Conservation (phyloP, 306 rosid genomes). For the Cucumis melo region DNA sequence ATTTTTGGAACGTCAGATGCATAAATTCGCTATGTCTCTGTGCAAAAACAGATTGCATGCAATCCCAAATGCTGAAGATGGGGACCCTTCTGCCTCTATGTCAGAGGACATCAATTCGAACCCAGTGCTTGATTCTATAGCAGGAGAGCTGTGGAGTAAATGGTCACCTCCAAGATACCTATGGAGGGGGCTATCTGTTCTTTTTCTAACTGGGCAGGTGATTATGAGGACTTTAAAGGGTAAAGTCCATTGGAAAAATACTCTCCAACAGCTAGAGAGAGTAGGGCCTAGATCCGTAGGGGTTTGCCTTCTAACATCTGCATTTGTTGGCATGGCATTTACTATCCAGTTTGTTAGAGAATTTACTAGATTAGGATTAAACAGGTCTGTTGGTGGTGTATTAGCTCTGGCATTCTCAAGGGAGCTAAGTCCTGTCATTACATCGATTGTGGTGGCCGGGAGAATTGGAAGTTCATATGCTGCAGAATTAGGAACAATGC, state of each 20-base stretch:
- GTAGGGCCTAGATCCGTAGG: conserved; percentile 91
- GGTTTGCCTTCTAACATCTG: conserved; percentile 82
- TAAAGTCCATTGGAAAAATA: conserved; percentile 74
- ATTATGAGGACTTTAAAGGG: conserved; percentile 56
- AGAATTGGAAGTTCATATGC: conserved; percentile 96
- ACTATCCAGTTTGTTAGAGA: conserved; percentile 90
- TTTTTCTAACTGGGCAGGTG: conserved; percentile 74
- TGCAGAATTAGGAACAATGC: conserved; percentile 98
- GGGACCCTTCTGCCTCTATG: conserved; percentile 33
- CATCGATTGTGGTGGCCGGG: conserved; percentile 86
- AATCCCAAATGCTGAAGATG: conserved; percentile 36
- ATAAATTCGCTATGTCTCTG: conserved; percentile 8
- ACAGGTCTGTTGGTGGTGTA: conserved; percentile 93
- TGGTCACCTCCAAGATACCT: conserved; percentile 84
- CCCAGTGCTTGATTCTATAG: conserved; percentile 13
- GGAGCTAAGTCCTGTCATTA: conserved; percentile 91
- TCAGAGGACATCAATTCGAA: conserved; percentile 37
- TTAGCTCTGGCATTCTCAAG: conserved; percentile 89
- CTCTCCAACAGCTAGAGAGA: conserved; percentile 82
- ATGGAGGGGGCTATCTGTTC: conserved; percentile 86
- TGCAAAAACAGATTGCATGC: conserved; percentile 31
- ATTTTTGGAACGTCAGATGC: conserved; percentile 19
- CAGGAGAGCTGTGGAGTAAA: conserved; percentile 28
- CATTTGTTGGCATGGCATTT: conserved; percentile 98
- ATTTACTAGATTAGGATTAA: conserved; percentile 78